Conservation (phyloP, 2,329 filamentous ascomycete species). For the Clonostachys solani region DNA sequence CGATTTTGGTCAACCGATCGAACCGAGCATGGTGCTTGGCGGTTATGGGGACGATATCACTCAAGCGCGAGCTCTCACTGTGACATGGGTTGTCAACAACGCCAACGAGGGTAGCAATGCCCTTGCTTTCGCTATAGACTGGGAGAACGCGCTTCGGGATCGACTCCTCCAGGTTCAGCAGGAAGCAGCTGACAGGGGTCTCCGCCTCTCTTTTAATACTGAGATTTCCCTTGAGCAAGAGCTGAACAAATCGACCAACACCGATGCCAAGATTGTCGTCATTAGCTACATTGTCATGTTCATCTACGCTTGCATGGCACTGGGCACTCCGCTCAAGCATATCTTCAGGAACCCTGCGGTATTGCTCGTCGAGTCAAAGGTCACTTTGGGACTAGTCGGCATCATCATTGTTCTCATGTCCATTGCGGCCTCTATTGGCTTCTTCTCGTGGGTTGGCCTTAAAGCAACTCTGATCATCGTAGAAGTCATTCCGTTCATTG, state of each 20-base stretch:
- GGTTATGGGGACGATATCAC: constrained; percentile 68
- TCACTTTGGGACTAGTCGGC: constrained; percentile 88
- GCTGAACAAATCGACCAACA: constrained; percentile 96
- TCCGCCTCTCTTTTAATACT: constrained; percentile 89
- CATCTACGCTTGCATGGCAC: constrained; percentile 86
- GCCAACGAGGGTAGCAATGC: constrained; percentile 68
- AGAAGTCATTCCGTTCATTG: constrained; percentile 96
- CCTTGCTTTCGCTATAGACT: constrained; percentile 76
- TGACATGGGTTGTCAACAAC: constrained; percentile 95
- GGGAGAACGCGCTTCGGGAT: constrained; percentile 75
- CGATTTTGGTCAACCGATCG: constrained; percentile 82
- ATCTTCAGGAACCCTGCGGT: constrained; percentile 78
- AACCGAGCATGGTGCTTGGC: constrained; percentile 80
- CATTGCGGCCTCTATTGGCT: constrained; percentile 87
- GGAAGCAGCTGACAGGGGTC: constrained; percentile 72
- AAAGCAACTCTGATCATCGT: constrained; percentile 97
- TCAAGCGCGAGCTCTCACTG: constrained; percentile 75
- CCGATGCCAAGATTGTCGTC: constrained; percentile 92
- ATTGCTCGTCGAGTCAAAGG: constrained; percentile 91
- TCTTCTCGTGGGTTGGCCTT: constrained; percentile 88
- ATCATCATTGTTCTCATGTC: constrained; percentile 98
- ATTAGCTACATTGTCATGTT: constrained; percentile 99
- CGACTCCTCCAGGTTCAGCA: constrained; percentile 73
- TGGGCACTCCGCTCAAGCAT: constrained; percentile 80
- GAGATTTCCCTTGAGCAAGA: constrained; percentile 95